Percentiles rank a stretch among this genome's conserved stretches.
phyloP scores from a whole-genome alignment of 1,284 basidiomycete species.

The Cutaneotrichosporon sp. region DNA sequence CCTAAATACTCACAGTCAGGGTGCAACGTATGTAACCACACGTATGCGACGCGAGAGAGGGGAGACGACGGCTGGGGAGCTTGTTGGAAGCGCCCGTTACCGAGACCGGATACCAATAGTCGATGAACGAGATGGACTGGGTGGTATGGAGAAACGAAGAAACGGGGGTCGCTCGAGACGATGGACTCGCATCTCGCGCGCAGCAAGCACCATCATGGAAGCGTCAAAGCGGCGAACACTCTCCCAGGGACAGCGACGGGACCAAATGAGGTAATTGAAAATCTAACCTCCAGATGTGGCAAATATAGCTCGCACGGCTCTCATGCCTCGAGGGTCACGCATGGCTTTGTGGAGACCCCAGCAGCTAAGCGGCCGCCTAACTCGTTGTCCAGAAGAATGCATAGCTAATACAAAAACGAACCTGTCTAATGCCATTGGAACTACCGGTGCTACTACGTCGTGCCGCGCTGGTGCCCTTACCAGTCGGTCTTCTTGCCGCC shows the following conservation, averaged over 20 bases:
- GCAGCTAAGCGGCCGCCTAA: too few species aligned
- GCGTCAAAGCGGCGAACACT: neutral
- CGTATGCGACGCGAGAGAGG: conserved; percentile 6
- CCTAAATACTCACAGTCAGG: conserved; percentile 1
- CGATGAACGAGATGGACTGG: conserved; percentile 3
- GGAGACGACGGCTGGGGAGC: conserved; percentile 4
- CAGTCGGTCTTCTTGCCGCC: conserved; percentile 61
- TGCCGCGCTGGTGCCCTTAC: conserved; percentile 53
- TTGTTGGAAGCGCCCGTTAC: conserved; percentile 5
- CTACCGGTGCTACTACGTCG: too few species aligned
- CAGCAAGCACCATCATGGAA: neutral
- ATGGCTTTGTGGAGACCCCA: too few species aligned
- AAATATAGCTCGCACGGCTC: too few species aligned
- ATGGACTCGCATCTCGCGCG: too few species aligned
- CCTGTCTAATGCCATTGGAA: too few species aligned
- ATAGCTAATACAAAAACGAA: too few species aligned
- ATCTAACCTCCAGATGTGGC: too few species aligned
- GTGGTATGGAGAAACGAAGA: conserved; percentile 3
- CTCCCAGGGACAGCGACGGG: too few species aligned
- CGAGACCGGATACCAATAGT: conserved; percentile 5
- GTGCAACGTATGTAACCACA: conserved; percentile 3
- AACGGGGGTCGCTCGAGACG: neutral
- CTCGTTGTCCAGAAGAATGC: too few species aligned
- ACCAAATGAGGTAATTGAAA: too few species aligned
- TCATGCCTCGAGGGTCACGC: too few species aligned